Percentiles rank a stretch among this genome's conserved stretches.
Conservation (phyloP, 225 moss, liverwort and hornwort genomes). For the Rhytidiadelphus loreus region DNA sequence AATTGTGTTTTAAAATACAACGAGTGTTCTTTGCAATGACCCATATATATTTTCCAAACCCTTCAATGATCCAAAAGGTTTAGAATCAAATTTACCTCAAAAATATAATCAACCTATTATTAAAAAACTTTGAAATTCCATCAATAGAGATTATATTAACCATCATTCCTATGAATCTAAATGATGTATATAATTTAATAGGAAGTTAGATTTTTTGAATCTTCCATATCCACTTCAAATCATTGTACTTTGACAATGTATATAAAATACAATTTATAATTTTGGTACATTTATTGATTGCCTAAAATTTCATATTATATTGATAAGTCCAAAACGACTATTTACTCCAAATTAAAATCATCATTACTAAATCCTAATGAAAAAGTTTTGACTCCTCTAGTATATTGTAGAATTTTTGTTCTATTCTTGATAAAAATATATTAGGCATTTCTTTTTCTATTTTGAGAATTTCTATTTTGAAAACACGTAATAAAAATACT, state of each 20-base stretch:
- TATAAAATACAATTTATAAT: too few relatives aligned
- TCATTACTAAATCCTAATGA: too few relatives aligned
- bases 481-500: fast-evolving
- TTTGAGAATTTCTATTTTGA: fast-evolving
- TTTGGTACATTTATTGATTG: too few relatives aligned
- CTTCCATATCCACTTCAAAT: background rate
- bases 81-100: too few relatives aligned
- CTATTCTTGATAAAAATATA: fast-evolving
- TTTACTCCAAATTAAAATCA: fast-evolving
- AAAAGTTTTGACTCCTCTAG: background rate
- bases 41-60: too few relatives aligned
- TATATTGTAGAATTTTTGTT: fast-evolving
- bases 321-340: too few relatives aligned
- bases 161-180: background rate
- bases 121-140: background rate
- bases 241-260: background rate
- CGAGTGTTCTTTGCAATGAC: too few relatives aligned
- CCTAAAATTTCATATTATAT: too few relatives aligned
- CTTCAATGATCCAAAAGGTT: too few relatives aligned
- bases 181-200: too few relatives aligned
- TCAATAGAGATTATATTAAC: background rate
- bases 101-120: too few relatives aligned
- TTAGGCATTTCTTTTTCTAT: fast-evolving
- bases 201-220: background rate
- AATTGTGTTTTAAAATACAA: too few relatives aligned